Percentiles rank a stretch among this genome's conserved stretches.
Conservation (phyloP, 1,284 basidiomycete species). For the Ceratobasidium theobromae region DNA sequence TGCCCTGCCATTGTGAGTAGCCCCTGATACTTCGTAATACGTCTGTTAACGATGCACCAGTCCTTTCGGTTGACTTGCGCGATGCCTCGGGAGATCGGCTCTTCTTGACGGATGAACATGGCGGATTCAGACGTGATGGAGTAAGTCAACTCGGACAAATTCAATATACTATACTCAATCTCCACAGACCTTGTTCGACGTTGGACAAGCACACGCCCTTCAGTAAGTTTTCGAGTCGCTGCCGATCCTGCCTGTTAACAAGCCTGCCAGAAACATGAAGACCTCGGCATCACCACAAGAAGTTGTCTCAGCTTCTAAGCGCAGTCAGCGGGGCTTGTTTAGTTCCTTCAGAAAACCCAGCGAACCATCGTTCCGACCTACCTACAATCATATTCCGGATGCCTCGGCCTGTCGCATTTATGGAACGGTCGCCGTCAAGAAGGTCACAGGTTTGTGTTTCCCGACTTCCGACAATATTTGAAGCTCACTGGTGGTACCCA, state of each 20-base stretch:
- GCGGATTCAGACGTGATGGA: constrained; percentile 81
- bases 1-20: constrained; percentile 85
- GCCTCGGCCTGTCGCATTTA: constrained; percentile 81
- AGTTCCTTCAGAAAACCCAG: constrained; percentile 53
- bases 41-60: constrained; percentile 47
- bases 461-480: neutral
- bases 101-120: constrained; percentile 64
- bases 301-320: constrained; percentile 62
- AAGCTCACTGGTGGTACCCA: neutral
- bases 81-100: constrained; percentile 92
- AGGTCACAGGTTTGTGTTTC: constrained; percentile 68
- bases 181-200: constrained; percentile 73
- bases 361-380: constrained; percentile 60
- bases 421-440: constrained; percentile 83
- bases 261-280: constrained; percentile 37
- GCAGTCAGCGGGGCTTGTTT: constrained; percentile 69
- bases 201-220: constrained; percentile 75
- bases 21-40: neutral
- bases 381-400: constrained; percentile 65
- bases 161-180: constrained; percentile 27
- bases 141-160: constrained; percentile 48
- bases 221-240: constrained; percentile 52
- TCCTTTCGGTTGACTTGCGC: constrained; percentile 83
- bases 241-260: no score
- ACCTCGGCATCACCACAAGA: constrained; percentile 62